These are phyloP conservation scores for Gynochthodes officinalis DNA, from an alignment of 257 asterid species.

Conservation along the genomic window DNA sequence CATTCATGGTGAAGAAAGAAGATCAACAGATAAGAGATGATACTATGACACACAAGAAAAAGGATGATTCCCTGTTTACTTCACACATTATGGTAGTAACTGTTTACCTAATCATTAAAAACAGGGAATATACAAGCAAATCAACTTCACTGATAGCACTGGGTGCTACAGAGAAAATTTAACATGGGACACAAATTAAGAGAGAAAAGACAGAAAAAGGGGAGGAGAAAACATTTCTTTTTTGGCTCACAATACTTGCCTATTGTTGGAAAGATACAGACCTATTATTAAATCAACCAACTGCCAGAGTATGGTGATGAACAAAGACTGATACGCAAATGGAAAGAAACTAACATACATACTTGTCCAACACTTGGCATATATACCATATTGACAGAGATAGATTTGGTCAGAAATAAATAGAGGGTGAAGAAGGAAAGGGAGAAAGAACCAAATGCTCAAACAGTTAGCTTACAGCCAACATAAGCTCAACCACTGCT, in stretches of 20 bases:
- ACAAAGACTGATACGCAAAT: not conserved
- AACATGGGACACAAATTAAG: not conserved
- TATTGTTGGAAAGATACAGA: not conserved
- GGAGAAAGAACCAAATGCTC: not conserved
- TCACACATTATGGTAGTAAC: not conserved
- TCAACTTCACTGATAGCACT: not conserved
- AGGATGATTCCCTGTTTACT: not conserved
- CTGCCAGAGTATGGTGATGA: not conserved
- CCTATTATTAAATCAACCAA: not conserved
- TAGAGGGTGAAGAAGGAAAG: not conserved
- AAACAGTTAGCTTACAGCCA: not conserved
- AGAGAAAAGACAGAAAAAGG: not conserved
- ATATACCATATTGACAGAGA: not conserved
- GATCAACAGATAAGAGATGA: not conserved
- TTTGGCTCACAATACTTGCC: not conserved
- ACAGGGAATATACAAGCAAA: not conserved
- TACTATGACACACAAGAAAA: not conserved
- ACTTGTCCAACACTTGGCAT: not conserved
- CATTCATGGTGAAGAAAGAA: not conserved
- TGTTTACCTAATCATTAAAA: not conserved
- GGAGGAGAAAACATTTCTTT: not conserved
- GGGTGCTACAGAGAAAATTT: not conserved
- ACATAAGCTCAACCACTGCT: not conserved
- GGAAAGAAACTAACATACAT: not conserved
- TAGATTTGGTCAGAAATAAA: not conserved